Evolutionary conservation across 2,329 filamentous ascomycete species (phyloP).

Genomic region (Pestalotiopsis sp.): DNA sequence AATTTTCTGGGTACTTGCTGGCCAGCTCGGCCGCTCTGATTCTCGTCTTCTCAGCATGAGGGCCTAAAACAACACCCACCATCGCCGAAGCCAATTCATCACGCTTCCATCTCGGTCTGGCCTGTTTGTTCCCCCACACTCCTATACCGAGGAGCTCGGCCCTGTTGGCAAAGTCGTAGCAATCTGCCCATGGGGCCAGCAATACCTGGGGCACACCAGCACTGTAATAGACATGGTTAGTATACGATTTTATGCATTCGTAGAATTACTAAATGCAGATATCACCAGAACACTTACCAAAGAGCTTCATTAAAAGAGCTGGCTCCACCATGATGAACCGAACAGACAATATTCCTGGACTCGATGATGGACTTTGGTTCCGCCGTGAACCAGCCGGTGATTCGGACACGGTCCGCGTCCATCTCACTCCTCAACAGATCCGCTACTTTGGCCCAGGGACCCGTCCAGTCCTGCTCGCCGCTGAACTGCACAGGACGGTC

Average conservation of each 20-base stretch:
- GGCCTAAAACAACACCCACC: conserved; percentile 1
- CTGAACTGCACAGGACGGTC: conserved; percentile 10
- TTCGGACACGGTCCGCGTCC: conserved; percentile 1
- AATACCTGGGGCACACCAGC: conserved; percentile 23
- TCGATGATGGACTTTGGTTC: conserved; percentile 16
- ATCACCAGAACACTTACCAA: not conserved
- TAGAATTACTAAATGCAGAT: not conserved
- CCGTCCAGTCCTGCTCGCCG: not conserved
- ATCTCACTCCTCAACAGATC: conserved; percentile 19
- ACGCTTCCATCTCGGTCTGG: not conserved
- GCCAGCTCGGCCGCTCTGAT: not conserved
- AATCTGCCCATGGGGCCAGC: conserved; percentile 23
- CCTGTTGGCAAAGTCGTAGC: conserved; percentile 22
- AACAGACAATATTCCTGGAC: conserved; percentile 28
- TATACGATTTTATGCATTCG: not conserved
- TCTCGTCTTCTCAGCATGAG: not conserved
- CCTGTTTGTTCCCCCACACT: conserved; percentile 18
- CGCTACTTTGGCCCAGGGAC: conserved; percentile 15
- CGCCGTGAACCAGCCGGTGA: not conserved
- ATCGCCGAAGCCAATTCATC: not conserved
- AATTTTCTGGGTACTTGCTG: not conserved
- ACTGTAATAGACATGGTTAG: not conserved
- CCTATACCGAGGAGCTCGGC: conserved; percentile 22
- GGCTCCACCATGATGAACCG: conserved; percentile 40
- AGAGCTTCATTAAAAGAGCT: conserved; percentile 30